Base-by-base conservation (phyloP, 2,329 filamentous ascomycete genomes). In the Fusarium transvaalense region DNA sequence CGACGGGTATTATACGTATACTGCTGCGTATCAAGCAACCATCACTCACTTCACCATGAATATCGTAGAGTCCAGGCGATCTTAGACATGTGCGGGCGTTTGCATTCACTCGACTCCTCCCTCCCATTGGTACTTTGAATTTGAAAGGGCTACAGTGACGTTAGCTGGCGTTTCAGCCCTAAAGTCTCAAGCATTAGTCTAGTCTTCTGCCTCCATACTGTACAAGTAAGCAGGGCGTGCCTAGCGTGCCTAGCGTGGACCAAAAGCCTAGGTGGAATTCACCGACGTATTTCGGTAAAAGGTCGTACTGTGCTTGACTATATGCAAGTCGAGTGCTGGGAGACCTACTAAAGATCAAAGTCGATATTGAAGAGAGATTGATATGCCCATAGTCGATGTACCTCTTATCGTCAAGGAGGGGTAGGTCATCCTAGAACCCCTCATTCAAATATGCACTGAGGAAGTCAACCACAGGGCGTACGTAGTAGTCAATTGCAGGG, bases 151-250 rank as follows among this genome's bases (percentile, higher is more conserved):
- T 17, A 19, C 21, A 31, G 23, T 43, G 37, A 43, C 23, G 17
- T 35, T 31, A n/a, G 19, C 13, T 47, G 29, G 29, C 53, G 46
- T 53, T 53, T 53, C 61, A 59, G 45, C 60, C 45, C 19, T 64
- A 38, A 34, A 25, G 23, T 13, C 32, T 47, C 13, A 10, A 48
- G 23, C 15, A 10, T 19, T 43, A 50, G 10, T n/a, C n/a, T 42
- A 25, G 15, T 15, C 23, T 23, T 15, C 37, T 14, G 14, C 21
- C 21, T 23, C 38, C 14, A n/a, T n/a, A n/a, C n/a, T n/a, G 21
- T 41, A 25, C 21, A 25, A 41, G 21, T 41, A 42, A 42, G 27
- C 15, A 42, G 15, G 39, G 46, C 32, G 9, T 35, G 21, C 23
- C 32, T 15, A 34, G 29, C 15, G 15, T 48, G 13, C n/a, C 19